These are phyloP conservation scores for Taxawa tesnikishii DNA, from an alignment of 2,329 filamentous ascomycete species.

Conservation along the genomic window DNA sequence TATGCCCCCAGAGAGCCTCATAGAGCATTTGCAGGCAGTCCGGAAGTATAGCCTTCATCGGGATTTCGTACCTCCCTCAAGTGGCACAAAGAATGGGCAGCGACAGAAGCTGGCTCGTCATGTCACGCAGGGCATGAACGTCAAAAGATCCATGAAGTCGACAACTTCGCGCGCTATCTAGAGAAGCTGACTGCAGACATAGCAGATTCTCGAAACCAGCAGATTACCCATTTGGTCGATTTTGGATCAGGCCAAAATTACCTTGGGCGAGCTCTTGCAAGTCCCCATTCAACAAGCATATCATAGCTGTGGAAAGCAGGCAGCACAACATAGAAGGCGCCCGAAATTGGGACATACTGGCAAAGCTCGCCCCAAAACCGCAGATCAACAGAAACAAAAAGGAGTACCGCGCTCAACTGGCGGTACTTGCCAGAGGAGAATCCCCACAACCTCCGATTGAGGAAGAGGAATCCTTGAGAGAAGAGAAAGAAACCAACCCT, in stretches of 20 bases:
- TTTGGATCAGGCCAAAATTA: slow-evolving; percentile 97
- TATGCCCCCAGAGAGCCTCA: slow-evolving; percentile 41
- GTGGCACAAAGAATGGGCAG: slow-evolving; percentile 19
- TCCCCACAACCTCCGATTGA: background rate
- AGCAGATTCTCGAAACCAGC: slow-evolving; percentile 24
- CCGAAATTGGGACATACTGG: slow-evolving; percentile 70
- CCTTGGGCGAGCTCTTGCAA: slow-evolving; percentile 75
- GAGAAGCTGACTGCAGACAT: slow-evolving; percentile 51
- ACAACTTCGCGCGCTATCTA: slow-evolving; percentile 79
- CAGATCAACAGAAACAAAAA: slow-evolving; percentile 76
- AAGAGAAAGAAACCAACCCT: background rate
- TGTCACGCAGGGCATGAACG: slow-evolving; percentile 82
- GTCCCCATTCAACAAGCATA: slow-evolving; percentile 74
- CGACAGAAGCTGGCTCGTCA: slow-evolving; percentile 52
- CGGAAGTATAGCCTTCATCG: slow-evolving; percentile 56
- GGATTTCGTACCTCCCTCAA: slow-evolving; percentile 32
- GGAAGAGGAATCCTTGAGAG: background rate
- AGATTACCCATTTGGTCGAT: slow-evolving; percentile 79
- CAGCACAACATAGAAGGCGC: slow-evolving; percentile 80
- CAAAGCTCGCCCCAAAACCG: slow-evolving; percentile 61
- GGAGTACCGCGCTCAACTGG: slow-evolving; percentile 44
- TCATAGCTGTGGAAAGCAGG: slow-evolving; percentile 82
- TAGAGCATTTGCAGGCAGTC: slow-evolving; percentile 61
- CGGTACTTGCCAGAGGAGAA: background rate
- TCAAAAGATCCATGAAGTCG: slow-evolving; percentile 89